Conservation (phyloP, 306 rosid species). For the Gillenia trifoliata region DNA sequence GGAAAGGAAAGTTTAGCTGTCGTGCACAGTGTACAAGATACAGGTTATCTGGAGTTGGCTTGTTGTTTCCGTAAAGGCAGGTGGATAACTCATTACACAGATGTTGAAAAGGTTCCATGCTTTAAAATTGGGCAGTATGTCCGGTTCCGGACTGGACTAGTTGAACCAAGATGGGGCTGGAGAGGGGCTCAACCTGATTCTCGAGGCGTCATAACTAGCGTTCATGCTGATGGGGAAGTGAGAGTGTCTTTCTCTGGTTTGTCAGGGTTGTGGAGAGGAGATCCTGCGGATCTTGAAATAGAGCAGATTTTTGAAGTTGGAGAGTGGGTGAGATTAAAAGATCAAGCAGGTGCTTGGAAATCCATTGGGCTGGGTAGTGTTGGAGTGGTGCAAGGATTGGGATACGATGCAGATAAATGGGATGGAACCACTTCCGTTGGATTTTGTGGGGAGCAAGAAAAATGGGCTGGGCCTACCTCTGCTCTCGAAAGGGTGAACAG, state of each 20-base stretch:
- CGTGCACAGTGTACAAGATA: constrained; percentile 92
- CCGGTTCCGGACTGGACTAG: constrained; percentile 70
- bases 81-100: constrained; percentile 85
- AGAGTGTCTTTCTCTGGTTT: constrained; percentile 75
- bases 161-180: constrained; percentile 98
- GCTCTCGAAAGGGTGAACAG: constrained; percentile 61
- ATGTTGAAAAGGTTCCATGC: constrained; percentile 79
- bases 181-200: constrained; percentile 79
- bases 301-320: constrained; percentile 83
- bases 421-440: constrained; percentile 70
- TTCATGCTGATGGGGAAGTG: constrained; percentile 94
- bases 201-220: constrained; percentile 71
- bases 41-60: constrained; percentile 87
- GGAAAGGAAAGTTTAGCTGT: constrained; percentile 93
- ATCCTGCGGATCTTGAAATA: constrained; percentile 85
- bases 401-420: constrained; percentile 70
- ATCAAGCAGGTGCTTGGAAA: constrained; percentile 61
- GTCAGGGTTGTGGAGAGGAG: constrained; percentile 87
- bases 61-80: constrained; percentile 96
- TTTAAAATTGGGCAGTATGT: constrained; percentile 90
- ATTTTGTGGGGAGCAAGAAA: constrained; percentile 96
- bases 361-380: constrained; percentile 75
- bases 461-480: constrained; percentile 77
- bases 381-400: constrained; percentile 90
- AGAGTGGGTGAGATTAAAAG: constrained; percentile 88